Percentiles rank a stretch among this genome's conserved stretches.
Evolutionary conservation across 192 early-diverging fungal species (phyloP).

Genomic region (Podila epigama): DNA sequence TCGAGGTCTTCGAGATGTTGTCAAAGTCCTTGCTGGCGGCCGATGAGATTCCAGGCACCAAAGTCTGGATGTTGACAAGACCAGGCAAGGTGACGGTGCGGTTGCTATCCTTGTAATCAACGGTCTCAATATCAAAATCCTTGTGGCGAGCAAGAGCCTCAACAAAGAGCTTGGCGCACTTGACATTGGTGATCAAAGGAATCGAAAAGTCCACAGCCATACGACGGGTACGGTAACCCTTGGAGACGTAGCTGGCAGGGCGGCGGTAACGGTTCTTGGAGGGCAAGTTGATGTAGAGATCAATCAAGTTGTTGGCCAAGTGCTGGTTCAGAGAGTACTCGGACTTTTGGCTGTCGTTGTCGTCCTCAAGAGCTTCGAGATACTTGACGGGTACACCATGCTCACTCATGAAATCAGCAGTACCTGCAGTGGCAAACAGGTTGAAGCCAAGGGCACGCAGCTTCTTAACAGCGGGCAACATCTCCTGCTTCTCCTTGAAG

Average conservation of each 20-base stretch:
- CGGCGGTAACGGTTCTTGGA: conserved; percentile 97
- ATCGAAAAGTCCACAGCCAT: conserved; percentile 98
- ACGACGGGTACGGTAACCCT: conserved; percentile 93
- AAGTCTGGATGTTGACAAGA: conserved; percentile 82
- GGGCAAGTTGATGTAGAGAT: conserved; percentile 98
- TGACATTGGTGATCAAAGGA: conserved; percentile 98
- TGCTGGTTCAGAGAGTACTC: conserved; percentile 96
- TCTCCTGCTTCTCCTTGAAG: conserved; percentile 98
- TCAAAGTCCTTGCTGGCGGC: conserved; percentile 63
- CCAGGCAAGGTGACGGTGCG: conserved; percentile 86
- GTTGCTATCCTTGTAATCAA: conserved; percentile 94
- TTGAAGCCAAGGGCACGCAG: conserved; percentile 88
- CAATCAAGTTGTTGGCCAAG: conserved; percentile 95
- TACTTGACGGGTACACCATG: conserved; percentile 93
- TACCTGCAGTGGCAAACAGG: conserved; percentile 96
- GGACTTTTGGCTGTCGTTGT: conserved; percentile 64
- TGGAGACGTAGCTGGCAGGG: conserved; percentile 93
- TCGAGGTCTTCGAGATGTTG: conserved; percentile 71
- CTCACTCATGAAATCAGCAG: conserved; percentile 96
- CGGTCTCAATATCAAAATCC: conserved; percentile 74
- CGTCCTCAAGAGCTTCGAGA: conserved; percentile 80
- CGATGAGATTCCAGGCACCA: conserved; percentile 61
- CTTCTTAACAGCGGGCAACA: conserved; percentile 87
- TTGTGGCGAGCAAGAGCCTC: conserved; percentile 88
- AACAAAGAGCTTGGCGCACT: conserved; percentile 98